Conservation (phyloP, 139 green algal species). For the Coelastrella sp. region DNA sequence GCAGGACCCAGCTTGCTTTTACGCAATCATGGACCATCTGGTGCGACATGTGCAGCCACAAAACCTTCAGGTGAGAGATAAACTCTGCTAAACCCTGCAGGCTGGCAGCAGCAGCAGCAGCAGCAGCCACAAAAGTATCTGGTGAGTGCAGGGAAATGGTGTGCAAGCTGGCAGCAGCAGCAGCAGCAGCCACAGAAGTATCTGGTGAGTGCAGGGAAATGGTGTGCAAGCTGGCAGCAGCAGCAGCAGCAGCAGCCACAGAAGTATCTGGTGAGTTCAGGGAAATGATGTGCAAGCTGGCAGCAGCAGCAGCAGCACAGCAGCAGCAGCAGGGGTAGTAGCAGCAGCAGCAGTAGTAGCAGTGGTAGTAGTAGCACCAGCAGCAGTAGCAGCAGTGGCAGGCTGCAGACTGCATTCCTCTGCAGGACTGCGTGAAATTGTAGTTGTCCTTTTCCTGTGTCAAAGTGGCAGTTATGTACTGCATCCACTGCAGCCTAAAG, state of each 20-base stretch:
- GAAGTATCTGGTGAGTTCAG: no score
- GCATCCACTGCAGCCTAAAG: no score
- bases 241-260: not conserved
- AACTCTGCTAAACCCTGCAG: not conserved
- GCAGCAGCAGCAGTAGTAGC: no score
- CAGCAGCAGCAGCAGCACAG: no score
- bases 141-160: not conserved
- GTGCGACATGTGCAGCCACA: slow-evolving; percentile 27
- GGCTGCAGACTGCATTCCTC: not conserved
- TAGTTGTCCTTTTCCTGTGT: no score
- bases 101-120: not conserved
- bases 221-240: not conserved
- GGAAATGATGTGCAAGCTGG: not conserved
- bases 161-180: not conserved
- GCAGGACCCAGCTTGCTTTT: slow-evolving; percentile 5
- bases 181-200: not conserved
- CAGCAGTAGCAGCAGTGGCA: no score
- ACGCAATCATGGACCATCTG: slow-evolving; percentile 28
- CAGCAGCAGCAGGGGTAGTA: no score
- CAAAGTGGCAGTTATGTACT: no score
- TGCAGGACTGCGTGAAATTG: no score
- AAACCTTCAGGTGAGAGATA: slow-evolving; percentile 4
- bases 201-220: not conserved
- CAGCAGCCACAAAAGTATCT: not conserved
- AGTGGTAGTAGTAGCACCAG: not conserved